A percentile compares a stretch with the other conserved stretches of the same genome.
phyloP scores from a whole-genome alignment of 2,329 filamentous ascomycete genomes.

The Diaporthe citriasiana region DNA sequence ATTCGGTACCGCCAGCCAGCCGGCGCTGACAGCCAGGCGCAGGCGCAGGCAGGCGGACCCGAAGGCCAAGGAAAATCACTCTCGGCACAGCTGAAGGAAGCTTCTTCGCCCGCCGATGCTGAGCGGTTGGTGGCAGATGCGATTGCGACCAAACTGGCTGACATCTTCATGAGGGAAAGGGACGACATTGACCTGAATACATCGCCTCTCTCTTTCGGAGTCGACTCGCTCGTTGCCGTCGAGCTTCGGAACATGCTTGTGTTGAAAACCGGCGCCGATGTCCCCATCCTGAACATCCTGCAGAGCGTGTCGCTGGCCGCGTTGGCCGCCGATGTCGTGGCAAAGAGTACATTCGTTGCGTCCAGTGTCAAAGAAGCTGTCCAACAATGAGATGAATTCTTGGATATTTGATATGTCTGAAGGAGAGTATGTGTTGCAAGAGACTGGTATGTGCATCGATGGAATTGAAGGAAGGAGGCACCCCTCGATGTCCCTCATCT shows the following conservation, averaged over 20 bases:
- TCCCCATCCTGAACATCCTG: conserved; percentile 18
- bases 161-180: conserved; percentile 46
- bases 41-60: not conserved
- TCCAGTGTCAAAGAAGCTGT: too few relatives aligned
- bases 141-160: conserved; percentile 45
- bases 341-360: conserved; percentile 1
- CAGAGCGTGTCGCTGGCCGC: not conserved
- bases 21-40: not conserved
- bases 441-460: too few relatives aligned
- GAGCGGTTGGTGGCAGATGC: conserved; percentile 38
- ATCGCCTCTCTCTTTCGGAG: conserved; percentile 46
- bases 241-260: conserved; percentile 48
- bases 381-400: too few relatives aligned
- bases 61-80: not conserved
- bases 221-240: conserved; percentile 51
- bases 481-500: too few relatives aligned
- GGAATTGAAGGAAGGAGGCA: too few relatives aligned
- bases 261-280: not conserved
- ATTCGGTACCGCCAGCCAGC: conserved; percentile 40
- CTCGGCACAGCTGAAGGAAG: not conserved
- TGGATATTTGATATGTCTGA: too few relatives aligned
- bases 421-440: too few relatives aligned
- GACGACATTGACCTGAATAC: conserved; percentile 46
- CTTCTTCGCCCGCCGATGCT: conserved; percentile 38
- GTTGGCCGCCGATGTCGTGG: not conserved